Conservation (phyloP, 1,284 basidiomycete genomes). For the Cutaneotrichosporon spelunceum region DNA sequence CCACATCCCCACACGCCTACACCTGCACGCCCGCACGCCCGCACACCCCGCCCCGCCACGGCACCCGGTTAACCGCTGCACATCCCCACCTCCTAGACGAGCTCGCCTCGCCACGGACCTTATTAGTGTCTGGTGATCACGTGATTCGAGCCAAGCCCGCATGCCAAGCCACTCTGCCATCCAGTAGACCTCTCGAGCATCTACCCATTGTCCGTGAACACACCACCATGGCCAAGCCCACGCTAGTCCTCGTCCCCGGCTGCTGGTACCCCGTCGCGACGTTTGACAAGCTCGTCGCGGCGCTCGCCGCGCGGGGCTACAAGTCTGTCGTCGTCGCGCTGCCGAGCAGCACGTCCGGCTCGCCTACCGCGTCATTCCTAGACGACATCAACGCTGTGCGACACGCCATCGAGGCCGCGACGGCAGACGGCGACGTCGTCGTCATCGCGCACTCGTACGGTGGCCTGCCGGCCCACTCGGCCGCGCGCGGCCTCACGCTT, state of each 20-base stretch:
- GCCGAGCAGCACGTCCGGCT: background rate
- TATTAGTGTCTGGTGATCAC: too few relatives aligned
- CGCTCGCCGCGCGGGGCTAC: background rate
- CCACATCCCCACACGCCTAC: background rate
- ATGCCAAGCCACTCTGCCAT: too few relatives aligned
- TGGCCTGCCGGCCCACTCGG: background rate
- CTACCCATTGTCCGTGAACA: too few relatives aligned
- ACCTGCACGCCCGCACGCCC: background rate
- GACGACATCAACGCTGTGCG: slow-evolving; percentile 5
- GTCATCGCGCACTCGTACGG: slow-evolving; percentile 11
- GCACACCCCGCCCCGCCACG: too few relatives aligned
- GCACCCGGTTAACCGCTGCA: too few relatives aligned
- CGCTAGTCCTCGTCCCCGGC: slow-evolving; percentile 6
- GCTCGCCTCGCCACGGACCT: too few relatives aligned
- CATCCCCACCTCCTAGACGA: too few relatives aligned
- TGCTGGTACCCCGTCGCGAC: slow-evolving; percentile 2
- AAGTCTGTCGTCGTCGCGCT: background rate
- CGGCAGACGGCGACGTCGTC: background rate
- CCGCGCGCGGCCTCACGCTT: background rate
- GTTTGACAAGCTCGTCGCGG: background rate
- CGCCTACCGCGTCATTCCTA: background rate
- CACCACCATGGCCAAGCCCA: slow-evolving; percentile 2
- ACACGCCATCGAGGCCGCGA: background rate
- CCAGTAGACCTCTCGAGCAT: too few relatives aligned
- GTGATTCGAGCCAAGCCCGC: too few relatives aligned